A percentile compares a stretch with the other conserved stretches of the same genome.
Conservation (phyloP, 306 rosid species). For the Glycine soja region DNA sequence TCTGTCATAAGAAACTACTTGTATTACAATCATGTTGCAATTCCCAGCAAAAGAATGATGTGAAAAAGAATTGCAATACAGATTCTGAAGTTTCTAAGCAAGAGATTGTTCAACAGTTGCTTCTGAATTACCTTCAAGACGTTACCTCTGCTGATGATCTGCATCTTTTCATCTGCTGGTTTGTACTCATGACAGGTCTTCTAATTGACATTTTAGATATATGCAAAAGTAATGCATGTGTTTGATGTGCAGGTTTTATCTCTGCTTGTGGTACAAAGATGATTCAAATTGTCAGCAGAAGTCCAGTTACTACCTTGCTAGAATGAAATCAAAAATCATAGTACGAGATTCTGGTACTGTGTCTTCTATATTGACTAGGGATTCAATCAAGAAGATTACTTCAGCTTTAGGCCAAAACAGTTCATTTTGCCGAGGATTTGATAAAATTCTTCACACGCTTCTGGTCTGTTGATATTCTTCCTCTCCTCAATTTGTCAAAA, state of each 20-base stretch:
- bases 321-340: slow-evolving; percentile 88
- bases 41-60: slow-evolving; percentile 70
- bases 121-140: slow-evolving; percentile 91
- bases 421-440: slow-evolving; percentile 95
- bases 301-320: slow-evolving; percentile 66
- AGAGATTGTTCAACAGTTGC: slow-evolving; percentile 93
- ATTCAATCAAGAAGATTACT: slow-evolving; percentile 79
- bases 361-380: slow-evolving; percentile 76
- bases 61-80: slow-evolving; percentile 52
- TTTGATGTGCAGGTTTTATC: slow-evolving; percentile 80
- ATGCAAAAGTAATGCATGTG: slow-evolving; percentile 47
- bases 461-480: slow-evolving; percentile 72
- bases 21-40: slow-evolving; percentile 84
- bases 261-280: slow-evolving; percentile 94
- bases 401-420: slow-evolving; percentile 84
- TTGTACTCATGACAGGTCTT: slow-evolving; percentile 49
- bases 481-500: slow-evolving; percentile 33
- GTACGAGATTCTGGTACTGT: slow-evolving; percentile 77
- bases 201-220: slow-evolving; percentile 39
- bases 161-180: slow-evolving; percentile 95
- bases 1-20: slow-evolving; percentile 81
- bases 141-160: slow-evolving; percentile 78
- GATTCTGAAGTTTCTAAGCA: slow-evolving; percentile 59
- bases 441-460: slow-evolving; percentile 86
- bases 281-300: slow-evolving; percentile 82